A percentile compares a stretch with the other conserved stretches of the same genome.
phyloP scores from a whole-genome alignment of 1,139 yeast genomes.

The Debaryomycetaceae sp. region DNA sequence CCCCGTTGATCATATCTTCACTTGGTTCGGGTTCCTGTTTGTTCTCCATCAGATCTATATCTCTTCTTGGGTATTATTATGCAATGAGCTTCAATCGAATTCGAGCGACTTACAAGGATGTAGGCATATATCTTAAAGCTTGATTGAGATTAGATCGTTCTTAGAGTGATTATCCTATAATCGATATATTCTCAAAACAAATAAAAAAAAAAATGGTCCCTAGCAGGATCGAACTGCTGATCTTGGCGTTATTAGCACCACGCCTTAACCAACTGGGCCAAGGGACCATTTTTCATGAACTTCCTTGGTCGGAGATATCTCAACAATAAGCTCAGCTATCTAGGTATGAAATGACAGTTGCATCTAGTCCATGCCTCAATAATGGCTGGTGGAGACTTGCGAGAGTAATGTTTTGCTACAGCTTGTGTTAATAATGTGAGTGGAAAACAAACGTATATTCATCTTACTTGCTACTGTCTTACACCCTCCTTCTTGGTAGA shows the following conservation, averaged over 20 bases:
- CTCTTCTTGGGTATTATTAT: not conserved
- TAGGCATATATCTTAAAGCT: not conserved
- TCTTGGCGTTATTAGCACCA: constrained; percentile 85
- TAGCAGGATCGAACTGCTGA: constrained; percentile 87
- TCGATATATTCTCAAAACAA: too few species aligned
- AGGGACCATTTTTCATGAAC: constrained; percentile 47
- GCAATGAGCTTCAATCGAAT: not conserved
- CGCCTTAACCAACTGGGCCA: constrained; percentile 92
- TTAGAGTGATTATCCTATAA: too few species aligned
- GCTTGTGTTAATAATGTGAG: too few species aligned
- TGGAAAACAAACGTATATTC: too few species aligned
- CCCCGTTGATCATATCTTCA: not conserved
- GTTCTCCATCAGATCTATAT: not conserved
- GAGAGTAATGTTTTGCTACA: too few species aligned
- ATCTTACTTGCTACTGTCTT: too few species aligned
- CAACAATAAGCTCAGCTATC: too few species aligned
- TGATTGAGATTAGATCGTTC: constrained; percentile 48
- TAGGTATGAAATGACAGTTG: too few species aligned
- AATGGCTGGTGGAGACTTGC: too few species aligned
- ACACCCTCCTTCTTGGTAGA: too few species aligned
- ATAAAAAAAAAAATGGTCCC: constrained; percentile 47
- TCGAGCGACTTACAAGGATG: not conserved
- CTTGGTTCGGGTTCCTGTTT: not conserved
- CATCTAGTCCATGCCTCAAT: too few species aligned
- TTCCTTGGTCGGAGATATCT: too few species aligned